Evolutionary conservation across 2,329 filamentous ascomycete genomes (phyloP).

Genomic region (Penicillium vulpinum): DNA sequence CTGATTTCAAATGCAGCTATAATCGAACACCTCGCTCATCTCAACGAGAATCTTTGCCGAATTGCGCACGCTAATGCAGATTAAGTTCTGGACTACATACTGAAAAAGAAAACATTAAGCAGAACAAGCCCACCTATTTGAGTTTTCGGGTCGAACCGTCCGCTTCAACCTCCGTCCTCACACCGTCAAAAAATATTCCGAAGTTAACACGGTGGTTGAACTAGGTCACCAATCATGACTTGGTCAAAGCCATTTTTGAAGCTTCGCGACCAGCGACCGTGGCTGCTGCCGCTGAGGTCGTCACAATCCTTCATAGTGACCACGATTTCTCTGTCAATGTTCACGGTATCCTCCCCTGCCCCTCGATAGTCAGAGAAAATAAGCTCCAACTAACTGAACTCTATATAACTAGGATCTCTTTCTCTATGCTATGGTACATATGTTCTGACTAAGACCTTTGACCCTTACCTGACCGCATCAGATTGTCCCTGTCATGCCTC

Average conservation of each 20-base stretch:
- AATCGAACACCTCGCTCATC: neutral
- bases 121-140: neutral
- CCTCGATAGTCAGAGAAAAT: neutral
- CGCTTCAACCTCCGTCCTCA: neutral
- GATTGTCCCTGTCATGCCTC: constrained; percentile 21
- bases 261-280: constrained; percentile 12
- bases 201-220: neutral
- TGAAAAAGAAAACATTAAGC: neutral
- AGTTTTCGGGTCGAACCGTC: neutral
- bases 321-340: constrained; percentile 44
- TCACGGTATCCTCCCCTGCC: constrained; percentile 7
- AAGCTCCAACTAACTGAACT: neutral
- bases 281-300: constrained; percentile 52
- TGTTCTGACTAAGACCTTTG: neutral
- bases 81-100: neutral
- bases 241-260: constrained; percentile 10
- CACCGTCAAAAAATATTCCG: neutral
- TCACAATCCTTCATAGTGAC: constrained; percentile 58
- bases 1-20: constrained; percentile 1
- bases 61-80: neutral
- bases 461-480: constrained; percentile 6
- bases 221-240: neutral
- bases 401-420: constrained; percentile 17
- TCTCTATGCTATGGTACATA: constrained; percentile 20
- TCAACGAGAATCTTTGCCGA: neutral